phyloP scores from a whole-genome alignment of 352 stramenopile species.

The Globisporangium canariense region DNA sequence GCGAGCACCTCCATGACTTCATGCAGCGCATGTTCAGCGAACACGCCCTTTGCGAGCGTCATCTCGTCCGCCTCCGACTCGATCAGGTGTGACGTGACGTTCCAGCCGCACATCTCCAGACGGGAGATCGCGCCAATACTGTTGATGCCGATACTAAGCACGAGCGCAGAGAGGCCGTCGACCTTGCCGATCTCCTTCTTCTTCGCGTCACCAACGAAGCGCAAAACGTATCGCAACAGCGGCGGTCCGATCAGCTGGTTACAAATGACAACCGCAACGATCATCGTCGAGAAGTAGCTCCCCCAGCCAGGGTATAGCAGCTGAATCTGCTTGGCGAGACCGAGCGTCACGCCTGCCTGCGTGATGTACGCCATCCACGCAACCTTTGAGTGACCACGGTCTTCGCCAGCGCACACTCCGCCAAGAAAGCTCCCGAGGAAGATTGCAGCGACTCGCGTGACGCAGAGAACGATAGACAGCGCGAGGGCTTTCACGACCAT shows the following conservation, averaged over 20 bases:
- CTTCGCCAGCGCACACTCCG: conserved; percentile 41
- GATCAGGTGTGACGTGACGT: conserved; percentile 43
- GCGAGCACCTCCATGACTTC: conserved; percentile 32
- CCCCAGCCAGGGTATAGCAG: conserved; percentile 67
- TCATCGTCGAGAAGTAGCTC: conserved; percentile 71
- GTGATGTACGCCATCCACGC: conserved; percentile 80
- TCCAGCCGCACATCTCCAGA: conserved; percentile 61
- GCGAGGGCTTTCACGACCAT: conserved; percentile 59
- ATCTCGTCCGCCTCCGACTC: conserved; percentile 26
- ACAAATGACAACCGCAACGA: conserved; percentile 67
- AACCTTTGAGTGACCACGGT: conserved; percentile 38
- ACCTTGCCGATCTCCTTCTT: conserved; percentile 61
- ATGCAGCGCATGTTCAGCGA: conserved; percentile 15
- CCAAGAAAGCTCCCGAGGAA: conserved; percentile 58
- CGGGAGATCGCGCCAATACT: conserved; percentile 37
- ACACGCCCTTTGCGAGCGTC: conserved; percentile 14
- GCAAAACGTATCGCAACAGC: conserved; percentile 52
- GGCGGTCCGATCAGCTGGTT: conserved; percentile 65
- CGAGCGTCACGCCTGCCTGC: conserved; percentile 62
- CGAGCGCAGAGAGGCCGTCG: conserved; percentile 43
- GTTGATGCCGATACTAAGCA: conserved; percentile 27
- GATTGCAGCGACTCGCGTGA: conserved; percentile 52
- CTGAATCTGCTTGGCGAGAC: conserved; percentile 70
- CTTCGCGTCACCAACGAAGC: conserved; percentile 47
- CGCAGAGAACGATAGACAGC: conserved; percentile 48